Base-by-base conservation (phyloP, 805 yeast species). In the Pichia gijzeniarum region DNA sequence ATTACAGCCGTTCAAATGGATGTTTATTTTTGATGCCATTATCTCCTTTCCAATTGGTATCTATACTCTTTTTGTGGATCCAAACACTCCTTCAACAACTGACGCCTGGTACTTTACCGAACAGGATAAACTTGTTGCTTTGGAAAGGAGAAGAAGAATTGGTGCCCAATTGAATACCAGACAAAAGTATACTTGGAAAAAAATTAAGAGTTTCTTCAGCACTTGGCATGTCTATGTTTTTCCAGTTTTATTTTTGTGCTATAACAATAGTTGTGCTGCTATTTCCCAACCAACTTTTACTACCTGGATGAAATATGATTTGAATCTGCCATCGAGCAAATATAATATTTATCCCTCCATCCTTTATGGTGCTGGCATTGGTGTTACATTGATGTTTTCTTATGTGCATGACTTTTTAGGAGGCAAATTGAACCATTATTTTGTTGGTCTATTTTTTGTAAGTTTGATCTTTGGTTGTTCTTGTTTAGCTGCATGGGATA, bases 1-100 rank as follows among this genome's bases (percentile, higher is more conserved):
- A 1, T 60, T 74, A 10, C 67, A 69, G 12, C 76, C 84, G 6
- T 81, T 85, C 85, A 67, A 79, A 64, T 80, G 85, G 85, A 73
- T 78, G 56, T 81, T 79, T 53, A 71, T 82, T 38, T 67, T 82
- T 46, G 84, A 80, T 57, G 82, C 81, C 17, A 58, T 76, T 41
- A 69, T 82, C 36, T 74, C 82, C 12, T 52, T 80, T 25, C 74
- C 68, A 1, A 73, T 82, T 35, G 86, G 81, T 3, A n/a, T 80
- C 12, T 48, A 76, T 41, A 85, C 84, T 0, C 68, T 71, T 47
- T 76, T 73, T 55, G 52, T 69, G 55, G 64, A 78, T 48, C 86
- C 86, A 9, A 85, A 84, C 42, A 78, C 82, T 22, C 86, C 86
- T 9, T 63, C 71, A 41, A 70, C 70, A 12, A 35, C 51, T 3